These are phyloP conservation scores for Aspergillus piperis DNA, from an alignment of 2,329 filamentous ascomycete genomes.

Conservation along the genomic window DNA sequence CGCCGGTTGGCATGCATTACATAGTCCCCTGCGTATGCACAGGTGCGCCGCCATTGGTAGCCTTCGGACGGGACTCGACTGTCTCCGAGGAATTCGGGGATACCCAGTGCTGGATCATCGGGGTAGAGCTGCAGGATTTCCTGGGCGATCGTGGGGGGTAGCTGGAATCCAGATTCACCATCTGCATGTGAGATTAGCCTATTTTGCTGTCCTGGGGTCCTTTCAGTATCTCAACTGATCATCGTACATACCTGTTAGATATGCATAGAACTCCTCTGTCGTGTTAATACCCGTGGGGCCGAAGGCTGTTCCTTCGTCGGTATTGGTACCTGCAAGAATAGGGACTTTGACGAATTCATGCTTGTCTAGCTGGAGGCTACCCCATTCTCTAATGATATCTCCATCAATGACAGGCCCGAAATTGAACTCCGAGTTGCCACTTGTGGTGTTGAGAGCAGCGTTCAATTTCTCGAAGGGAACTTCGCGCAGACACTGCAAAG, in stretches of 20 bases:
- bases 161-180: conserved; percentile 25
- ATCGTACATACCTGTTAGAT: conserved; percentile 34
- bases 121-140: conserved; percentile 56
- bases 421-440: conserved; percentile 37
- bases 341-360: conserved; percentile 66
- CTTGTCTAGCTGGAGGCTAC: conserved; percentile 55
- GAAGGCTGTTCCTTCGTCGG: conserved; percentile 65
- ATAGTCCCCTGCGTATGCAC: conserved; percentile 58
- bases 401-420: conserved; percentile 54
- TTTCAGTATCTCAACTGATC: not conserved
- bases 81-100: conserved; percentile 47
- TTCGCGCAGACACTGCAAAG: conserved; percentile 65
- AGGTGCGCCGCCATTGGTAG: conserved; percentile 55
- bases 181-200: conserved; percentile 22
- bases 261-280: conserved; percentile 52
- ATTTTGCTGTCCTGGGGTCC: not conserved
- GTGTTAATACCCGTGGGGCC: conserved; percentile 57
- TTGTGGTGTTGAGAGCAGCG: conserved; percentile 49
- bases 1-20: conserved; percentile 59
- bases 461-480: conserved; percentile 63
- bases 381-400: conserved; percentile 57
- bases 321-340: conserved; percentile 64
- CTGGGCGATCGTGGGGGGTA: conserved; percentile 33
- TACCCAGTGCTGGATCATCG: conserved; percentile 51
- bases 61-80: conserved; percentile 42